phyloP scores from a whole-genome alignment of 139 green algal genomes.

The Asterochloris erici region DNA sequence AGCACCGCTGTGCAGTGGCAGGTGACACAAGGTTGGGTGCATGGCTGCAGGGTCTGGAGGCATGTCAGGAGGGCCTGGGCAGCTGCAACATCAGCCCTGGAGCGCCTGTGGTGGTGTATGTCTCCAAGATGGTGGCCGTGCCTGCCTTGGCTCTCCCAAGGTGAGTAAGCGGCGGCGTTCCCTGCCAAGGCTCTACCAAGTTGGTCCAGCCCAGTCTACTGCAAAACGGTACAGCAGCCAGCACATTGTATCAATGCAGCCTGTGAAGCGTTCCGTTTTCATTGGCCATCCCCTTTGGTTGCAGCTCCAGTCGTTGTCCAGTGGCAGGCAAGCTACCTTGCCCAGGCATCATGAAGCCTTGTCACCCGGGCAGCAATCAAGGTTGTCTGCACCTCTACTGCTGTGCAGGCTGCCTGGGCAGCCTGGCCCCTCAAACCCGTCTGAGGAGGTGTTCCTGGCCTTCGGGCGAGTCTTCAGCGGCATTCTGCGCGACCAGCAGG shows the following conservation, averaged over 20 bases:
- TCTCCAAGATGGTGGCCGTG: slow-evolving; percentile 94
- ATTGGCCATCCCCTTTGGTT: too few species aligned
- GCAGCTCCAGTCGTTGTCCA: too few species aligned
- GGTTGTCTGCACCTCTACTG: too few species aligned
- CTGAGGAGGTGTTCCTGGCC: slow-evolving; percentile 77
- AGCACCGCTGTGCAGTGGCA: neutral
- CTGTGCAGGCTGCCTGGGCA: slow-evolving; percentile 33
- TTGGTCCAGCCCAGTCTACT: too few species aligned
- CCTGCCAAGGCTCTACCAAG: too few species aligned
- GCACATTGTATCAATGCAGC: neutral
- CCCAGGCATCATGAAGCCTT: too few species aligned
- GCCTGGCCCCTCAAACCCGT: slow-evolving; percentile 24
- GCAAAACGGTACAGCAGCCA: neutral
- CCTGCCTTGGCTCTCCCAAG: slow-evolving; percentile 57
- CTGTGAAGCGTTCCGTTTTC: too few species aligned
- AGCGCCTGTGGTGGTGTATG: slow-evolving; percentile 80
- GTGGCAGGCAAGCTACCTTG: too few species aligned
- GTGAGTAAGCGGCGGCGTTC: neutral
- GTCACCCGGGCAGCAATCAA: too few species aligned
- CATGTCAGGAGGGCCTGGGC: slow-evolving; percentile 25
- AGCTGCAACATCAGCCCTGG: slow-evolving; percentile 30
- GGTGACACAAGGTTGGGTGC: neutral
- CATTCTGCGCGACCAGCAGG: slow-evolving; percentile 49
- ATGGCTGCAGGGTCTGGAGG: slow-evolving; percentile 18
- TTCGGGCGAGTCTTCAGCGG: slow-evolving; percentile 89